A percentile compares a stretch with the other conserved stretches of the same genome.
These are phyloP conservation scores for Biscogniauxia sp. DNA, from an alignment of 2,329 filamentous ascomycete species.

Conservation along the genomic window DNA sequence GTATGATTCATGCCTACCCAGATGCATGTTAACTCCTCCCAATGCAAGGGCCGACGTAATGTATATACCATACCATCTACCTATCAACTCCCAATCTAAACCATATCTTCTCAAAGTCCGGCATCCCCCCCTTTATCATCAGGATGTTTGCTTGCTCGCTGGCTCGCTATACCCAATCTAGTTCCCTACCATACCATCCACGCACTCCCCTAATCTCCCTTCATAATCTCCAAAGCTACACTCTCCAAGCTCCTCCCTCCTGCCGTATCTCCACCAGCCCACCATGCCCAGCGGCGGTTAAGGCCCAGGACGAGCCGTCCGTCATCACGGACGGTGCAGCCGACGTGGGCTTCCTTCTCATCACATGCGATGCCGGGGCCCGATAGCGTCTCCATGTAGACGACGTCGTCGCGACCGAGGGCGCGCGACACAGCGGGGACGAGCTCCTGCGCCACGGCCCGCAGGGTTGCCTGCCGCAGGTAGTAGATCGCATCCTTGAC, in stretches of 20 bases:
- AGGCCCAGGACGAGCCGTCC: slow-evolving; percentile 37
- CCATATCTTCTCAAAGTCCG: too few relatives aligned
- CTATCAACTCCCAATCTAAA: too few relatives aligned
- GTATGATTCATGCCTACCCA: too few relatives aligned
- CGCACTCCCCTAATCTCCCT: not conserved
- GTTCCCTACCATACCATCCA: too few relatives aligned
- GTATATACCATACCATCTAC: too few relatives aligned
- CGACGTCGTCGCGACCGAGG: slow-evolving; percentile 21
- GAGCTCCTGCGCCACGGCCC: slow-evolving; percentile 21
- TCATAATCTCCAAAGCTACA: slow-evolving; percentile 15
- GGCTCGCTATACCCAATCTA: too few relatives aligned
- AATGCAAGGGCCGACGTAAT: too few relatives aligned
- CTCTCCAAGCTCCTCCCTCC: slow-evolving; percentile 10
- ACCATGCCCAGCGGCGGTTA: slow-evolving; percentile 24
- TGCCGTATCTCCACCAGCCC: slow-evolving; percentile 7
- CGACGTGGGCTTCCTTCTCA: slow-evolving; percentile 15
- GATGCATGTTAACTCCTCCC: too few relatives aligned
- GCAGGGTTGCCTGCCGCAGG: slow-evolving; percentile 42
- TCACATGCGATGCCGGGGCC: slow-evolving; percentile 24
- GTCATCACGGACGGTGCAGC: slow-evolving; percentile 44
- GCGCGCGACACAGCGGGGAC: slow-evolving; percentile 11
- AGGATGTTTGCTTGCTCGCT: too few relatives aligned
- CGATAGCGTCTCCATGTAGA: slow-evolving; percentile 20
- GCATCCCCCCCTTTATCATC: too few relatives aligned
- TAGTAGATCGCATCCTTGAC: slow-evolving; percentile 45